These are phyloP conservation scores for Bisporella sp. DNA, from an alignment of 2,329 filamentous ascomycete genomes.

Conservation along the genomic window DNA sequence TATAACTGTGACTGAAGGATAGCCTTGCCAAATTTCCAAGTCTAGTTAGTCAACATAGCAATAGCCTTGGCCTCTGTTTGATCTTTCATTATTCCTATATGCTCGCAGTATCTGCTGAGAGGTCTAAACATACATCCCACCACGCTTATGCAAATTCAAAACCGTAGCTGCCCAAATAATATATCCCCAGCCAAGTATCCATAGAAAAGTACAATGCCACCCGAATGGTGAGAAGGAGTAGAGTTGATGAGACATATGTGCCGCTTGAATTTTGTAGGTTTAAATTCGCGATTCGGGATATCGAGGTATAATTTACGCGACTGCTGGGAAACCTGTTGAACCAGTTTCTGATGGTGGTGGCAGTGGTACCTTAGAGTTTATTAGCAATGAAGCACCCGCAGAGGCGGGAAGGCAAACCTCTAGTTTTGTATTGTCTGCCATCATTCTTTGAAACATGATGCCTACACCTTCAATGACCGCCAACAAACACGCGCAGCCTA, in stretches of 20 bases:
- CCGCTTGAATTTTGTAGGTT: constrained; percentile 12
- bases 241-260: constrained; percentile 16
- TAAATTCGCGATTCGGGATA: constrained; percentile 7
- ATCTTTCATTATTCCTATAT: too few species aligned
- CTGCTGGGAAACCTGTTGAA: constrained; percentile 23
- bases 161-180: neutral
- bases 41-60: too few species aligned
- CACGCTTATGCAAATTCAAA: neutral
- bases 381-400: constrained; percentile 3
- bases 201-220: neutral
- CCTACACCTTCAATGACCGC: constrained; percentile 97
- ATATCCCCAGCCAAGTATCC: neutral
- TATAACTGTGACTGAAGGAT: too few species aligned
- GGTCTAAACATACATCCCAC: neutral
- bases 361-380: constrained; percentile 17
- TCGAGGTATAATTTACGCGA: constrained; percentile 15
- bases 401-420: constrained; percentile 47
- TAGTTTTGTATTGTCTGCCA: constrained; percentile 80
- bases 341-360: constrained; percentile 24
- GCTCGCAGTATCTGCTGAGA: neutral
- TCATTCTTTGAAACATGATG: constrained; percentile 91
- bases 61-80: too few species aligned
- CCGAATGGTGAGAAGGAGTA: constrained; percentile 21
- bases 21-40: too few species aligned
- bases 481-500: constrained; percentile 88